Evolutionary conservation across 192 early-diverging fungal species (phyloP).

Genomic region (Linnemannia elongata): DNA sequence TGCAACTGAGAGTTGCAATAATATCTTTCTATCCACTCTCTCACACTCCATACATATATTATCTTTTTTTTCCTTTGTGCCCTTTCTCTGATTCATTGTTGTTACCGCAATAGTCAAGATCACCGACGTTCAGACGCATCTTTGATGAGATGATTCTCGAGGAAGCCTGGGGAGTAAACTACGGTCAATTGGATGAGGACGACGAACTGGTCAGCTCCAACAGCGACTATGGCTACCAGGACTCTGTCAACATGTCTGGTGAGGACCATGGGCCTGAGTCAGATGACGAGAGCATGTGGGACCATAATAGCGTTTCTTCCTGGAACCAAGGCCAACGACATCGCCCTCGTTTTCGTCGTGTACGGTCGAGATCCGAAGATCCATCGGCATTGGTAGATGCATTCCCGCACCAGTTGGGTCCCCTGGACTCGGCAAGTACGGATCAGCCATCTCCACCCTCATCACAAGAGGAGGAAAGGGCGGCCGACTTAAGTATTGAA

Average conservation of each 20-base stretch:
- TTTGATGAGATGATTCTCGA: conserved; percentile 42
- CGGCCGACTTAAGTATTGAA: not conserved
- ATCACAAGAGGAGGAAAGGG: not conserved
- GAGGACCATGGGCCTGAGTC: not conserved
- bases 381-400: not conserved
- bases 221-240: not conserved
- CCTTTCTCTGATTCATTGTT: not conserved
- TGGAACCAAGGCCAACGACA: not conserved
- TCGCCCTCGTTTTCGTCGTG: not conserved
- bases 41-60: not conserved
- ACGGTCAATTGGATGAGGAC: not conserved
- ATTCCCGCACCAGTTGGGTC: not conserved
- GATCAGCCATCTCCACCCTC: not conserved
- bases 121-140: conserved; percentile 32
- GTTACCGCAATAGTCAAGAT: conserved; percentile 22
- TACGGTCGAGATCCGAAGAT: not conserved
- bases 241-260: not conserved
- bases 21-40: no score
- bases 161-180: conserved; percentile 18
- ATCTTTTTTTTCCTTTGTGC: not conserved
- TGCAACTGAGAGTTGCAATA: not conserved
- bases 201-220: not conserved
- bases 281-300: conserved; percentile 8
- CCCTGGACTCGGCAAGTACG: not conserved
- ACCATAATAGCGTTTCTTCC: not conserved